Evolutionary conservation across 2,329 filamentous ascomycete species (phyloP).

Genomic region (Phyllosticta citrichinensis): DNA sequence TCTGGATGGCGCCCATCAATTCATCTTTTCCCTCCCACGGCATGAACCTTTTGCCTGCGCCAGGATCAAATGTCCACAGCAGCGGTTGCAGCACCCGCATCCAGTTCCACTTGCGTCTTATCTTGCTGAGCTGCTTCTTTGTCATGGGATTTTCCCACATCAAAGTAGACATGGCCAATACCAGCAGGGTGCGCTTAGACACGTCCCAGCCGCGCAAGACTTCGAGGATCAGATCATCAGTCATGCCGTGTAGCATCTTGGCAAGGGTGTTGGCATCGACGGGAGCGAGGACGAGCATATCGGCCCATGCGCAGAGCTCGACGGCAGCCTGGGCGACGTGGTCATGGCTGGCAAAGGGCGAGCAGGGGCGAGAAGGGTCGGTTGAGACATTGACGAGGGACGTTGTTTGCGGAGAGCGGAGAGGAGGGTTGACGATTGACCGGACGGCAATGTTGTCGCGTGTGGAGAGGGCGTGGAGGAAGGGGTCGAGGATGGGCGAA

Average conservation of each 20-base stretch:
- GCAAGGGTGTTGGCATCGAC: slow-evolving; percentile 77
- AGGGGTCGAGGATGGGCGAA: slow-evolving; percentile 3
- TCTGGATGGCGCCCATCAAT: slow-evolving; percentile 63
- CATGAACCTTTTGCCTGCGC: slow-evolving; percentile 35
- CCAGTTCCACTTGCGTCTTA: slow-evolving; percentile 79
- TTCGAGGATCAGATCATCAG: slow-evolving; percentile 70
- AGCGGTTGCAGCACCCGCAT: slow-evolving; percentile 71
- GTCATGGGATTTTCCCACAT: slow-evolving; percentile 91
- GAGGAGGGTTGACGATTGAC: neutral
- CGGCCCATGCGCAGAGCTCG: slow-evolving; percentile 68
- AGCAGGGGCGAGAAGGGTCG: slow-evolving; percentile 3
- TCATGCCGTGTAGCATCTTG: slow-evolving; percentile 77
- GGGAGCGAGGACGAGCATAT: slow-evolving; percentile 73
- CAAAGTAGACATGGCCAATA: slow-evolving; percentile 78
- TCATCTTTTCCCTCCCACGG: slow-evolving; percentile 53
- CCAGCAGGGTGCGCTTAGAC: slow-evolving; percentile 72
- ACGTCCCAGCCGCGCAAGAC: slow-evolving; percentile 79
- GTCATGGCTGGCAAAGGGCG: slow-evolving; percentile 5
- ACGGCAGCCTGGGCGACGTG: slow-evolving; percentile 4
- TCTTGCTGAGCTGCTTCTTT: slow-evolving; percentile 75
- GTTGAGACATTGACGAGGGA: slow-evolving; percentile 8
- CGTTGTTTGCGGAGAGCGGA: neutral
- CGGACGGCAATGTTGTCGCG: slow-evolving; percentile 5
- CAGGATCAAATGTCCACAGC: slow-evolving; percentile 64
- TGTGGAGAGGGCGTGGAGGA: neutral